These are phyloP conservation scores for Tulasnella sp. DNA, from an alignment of 768 basidiomycete species.

Conservation along the genomic window DNA sequence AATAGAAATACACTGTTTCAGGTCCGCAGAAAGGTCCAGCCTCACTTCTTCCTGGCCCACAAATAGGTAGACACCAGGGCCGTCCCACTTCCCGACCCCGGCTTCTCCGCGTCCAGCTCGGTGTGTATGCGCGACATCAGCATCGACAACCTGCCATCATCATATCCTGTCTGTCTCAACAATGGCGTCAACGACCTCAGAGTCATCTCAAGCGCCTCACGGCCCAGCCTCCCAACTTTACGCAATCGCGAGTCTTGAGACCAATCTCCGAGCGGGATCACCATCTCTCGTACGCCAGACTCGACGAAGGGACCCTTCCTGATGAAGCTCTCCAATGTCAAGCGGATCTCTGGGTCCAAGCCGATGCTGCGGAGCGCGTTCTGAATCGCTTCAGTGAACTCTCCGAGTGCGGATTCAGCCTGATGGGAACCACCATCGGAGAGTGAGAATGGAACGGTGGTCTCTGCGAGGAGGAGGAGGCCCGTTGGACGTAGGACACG, in stretches of 20 bases:
- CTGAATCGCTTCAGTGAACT: slow-evolving; percentile 12
- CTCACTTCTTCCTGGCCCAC: slow-evolving; percentile 14
- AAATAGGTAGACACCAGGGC: slow-evolving; percentile 12
- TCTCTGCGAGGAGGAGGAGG: slow-evolving; percentile 8
- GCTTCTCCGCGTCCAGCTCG: slow-evolving; percentile 15
- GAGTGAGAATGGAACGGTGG: slow-evolving; percentile 5
- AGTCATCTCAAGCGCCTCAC: slow-evolving; percentile 12
- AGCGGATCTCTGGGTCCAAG: slow-evolving; percentile 13
- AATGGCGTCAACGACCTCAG: slow-evolving; percentile 11
- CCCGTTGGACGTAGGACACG: slow-evolving; percentile 7
- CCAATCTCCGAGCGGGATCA: slow-evolving; percentile 16
- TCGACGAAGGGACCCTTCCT: slow-evolving; percentile 4
- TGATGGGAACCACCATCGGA: not conserved
- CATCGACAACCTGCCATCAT: slow-evolving; percentile 12
- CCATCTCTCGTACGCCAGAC: not conserved
- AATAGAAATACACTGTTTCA: too few relatives aligned
- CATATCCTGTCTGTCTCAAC: slow-evolving; percentile 10
- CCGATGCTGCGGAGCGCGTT: slow-evolving; percentile 2
- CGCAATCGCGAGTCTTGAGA: slow-evolving; percentile 7
- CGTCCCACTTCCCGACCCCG: slow-evolving; percentile 1
- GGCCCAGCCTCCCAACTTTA: slow-evolving; percentile 5
- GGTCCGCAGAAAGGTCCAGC: too few relatives aligned
- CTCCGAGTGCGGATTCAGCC: slow-evolving; percentile 1
- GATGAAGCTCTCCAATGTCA: slow-evolving; percentile 12
- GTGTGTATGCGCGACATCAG: slow-evolving; percentile 15